Evolutionary conservation across 2,329 filamentous ascomycete species (phyloP), one percentile per base, ranked within the genome.

Genomic region (Sporothrix humicola): DNA sequence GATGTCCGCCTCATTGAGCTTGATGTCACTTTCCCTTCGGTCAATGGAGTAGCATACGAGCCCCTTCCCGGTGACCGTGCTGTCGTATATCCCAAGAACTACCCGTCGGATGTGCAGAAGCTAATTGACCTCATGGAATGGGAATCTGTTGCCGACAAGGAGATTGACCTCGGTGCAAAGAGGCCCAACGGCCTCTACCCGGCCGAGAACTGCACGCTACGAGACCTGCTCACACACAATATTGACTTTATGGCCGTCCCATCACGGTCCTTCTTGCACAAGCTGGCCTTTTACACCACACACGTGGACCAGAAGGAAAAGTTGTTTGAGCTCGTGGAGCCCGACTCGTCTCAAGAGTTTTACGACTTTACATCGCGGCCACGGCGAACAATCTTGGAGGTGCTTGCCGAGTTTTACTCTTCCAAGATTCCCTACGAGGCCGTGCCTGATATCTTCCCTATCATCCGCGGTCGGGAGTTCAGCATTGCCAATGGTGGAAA

Each of bases 291-390:
- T 80, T 94, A 94, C 78, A 92, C 94, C 1, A 82, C 84, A 0
- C 88, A 97, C 78, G 80, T 84, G 1, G 89, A 90, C 78, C 95
- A 99, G 78, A 90, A 89, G 77, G 92, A 96, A 75, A 90, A 95
- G 1, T 87, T 99, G 0, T 82, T 92, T 9, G 96, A 99, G 79
- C 96, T 99, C 78, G 91, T 90, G 1, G 88, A 92, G 78, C 90
- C 93, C 0, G 88, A 92, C 63, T 93, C 91, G 78, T 89, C 95
- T 6, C 94, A 98, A 77, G 96, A 99, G 78, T 91, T 97, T 73
- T 98, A 93, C 83, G 95, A 99, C 82, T 99, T 99, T 80, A 96
- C 96, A 0, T 95, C 95, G 0, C 90, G 96, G 9, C 93, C 95
- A 0, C 91, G 94, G 48, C 91, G 96, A 48, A 97, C 93, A 74